Percentiles rank a stretch among this genome's conserved stretches.
Evolutionary conservation across 108 stramenopile genomes (phyloP).

Genomic region (Cyclotella kingstonii): DNA sequence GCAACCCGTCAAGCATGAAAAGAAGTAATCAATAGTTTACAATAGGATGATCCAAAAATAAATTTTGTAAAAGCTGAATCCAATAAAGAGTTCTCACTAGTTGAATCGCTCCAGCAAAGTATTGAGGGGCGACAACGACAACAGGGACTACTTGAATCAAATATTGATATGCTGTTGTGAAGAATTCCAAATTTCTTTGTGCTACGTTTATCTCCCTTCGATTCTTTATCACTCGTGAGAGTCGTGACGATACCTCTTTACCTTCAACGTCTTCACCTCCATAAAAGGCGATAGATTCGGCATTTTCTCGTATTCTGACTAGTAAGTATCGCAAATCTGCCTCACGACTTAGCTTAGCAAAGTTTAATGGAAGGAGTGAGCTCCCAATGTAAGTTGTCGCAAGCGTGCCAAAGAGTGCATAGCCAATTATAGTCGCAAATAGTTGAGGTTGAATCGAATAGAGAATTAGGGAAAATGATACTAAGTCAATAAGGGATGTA

Average conservation of each 20-base stretch:
- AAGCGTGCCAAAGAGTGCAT: constrained; percentile 78
- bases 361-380: constrained; percentile 80
- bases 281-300: constrained; percentile 96
- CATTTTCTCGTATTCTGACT: constrained; percentile 90
- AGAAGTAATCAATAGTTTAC: neutral
- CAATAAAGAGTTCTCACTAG: constrained; percentile 22
- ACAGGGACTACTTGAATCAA: constrained; percentile 90
- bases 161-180: constrained; percentile 88
- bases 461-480: constrained; percentile 86
- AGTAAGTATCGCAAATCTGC: constrained; percentile 91
- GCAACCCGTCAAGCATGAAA: neutral
- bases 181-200: constrained; percentile 91
- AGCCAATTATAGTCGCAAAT: constrained; percentile 82
- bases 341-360: constrained; percentile 72
- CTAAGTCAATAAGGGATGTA: constrained; percentile 86
- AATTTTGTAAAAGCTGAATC: neutral
- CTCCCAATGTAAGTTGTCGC: constrained; percentile 67
- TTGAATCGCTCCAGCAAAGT: constrained; percentile 87
- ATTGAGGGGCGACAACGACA: constrained; percentile 89
- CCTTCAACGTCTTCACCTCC: constrained; percentile 87
- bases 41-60: neutral
- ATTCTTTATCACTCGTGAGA: constrained; percentile 74
- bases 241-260: constrained; percentile 55
- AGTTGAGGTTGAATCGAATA: constrained; percentile 89
- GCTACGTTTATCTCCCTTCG: constrained; percentile 65